Conservation (phyloP, 768 basidiomycete species). For the Leucosporidium scottii region DNA sequence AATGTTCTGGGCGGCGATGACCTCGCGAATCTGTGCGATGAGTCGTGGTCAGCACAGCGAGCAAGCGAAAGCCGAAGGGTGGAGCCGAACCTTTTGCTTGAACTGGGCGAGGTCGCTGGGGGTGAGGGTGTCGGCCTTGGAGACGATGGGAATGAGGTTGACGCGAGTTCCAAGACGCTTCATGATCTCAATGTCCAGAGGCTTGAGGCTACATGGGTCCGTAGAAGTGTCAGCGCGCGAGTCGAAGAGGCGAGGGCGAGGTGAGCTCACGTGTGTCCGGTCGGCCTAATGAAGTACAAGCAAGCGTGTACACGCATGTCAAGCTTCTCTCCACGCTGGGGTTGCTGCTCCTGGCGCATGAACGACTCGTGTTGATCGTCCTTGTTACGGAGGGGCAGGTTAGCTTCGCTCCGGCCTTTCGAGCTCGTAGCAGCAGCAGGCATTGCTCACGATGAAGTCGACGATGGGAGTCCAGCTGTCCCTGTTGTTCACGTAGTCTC, state of each 20-base stretch:
- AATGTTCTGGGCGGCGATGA: slow-evolving; percentile 83
- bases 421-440: no score
- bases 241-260: neutral
- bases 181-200: slow-evolving; percentile 99
- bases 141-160: slow-evolving; percentile 93
- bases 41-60: neutral
- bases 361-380: slow-evolving; percentile 48
- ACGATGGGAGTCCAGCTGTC: slow-evolving; percentile 98
- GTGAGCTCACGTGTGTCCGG: slow-evolving; percentile 80
- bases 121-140: slow-evolving; percentile 95
- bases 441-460: slow-evolving; percentile 69
- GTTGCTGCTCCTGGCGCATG: slow-evolving; percentile 86
- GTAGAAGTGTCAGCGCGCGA: neutral
- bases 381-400: neutral
- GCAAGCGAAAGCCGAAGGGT: neutral
- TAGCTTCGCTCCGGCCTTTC: neutral
- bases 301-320: slow-evolving; percentile 95
- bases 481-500: slow-evolving; percentile 99
- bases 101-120: slow-evolving; percentile 83
- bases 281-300: slow-evolving; percentile 91
- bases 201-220: slow-evolving; percentile 67
- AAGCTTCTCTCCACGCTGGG: slow-evolving; percentile 85
- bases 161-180: slow-evolving; percentile 96
- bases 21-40: slow-evolving; percentile 68
- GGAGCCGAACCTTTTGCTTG: slow-evolving; percentile 73